Evolutionary conservation across 257 asterid species (phyloP), one percentile per base, ranked within the genome.

Genomic region (Sherardia arvensis): DNA sequence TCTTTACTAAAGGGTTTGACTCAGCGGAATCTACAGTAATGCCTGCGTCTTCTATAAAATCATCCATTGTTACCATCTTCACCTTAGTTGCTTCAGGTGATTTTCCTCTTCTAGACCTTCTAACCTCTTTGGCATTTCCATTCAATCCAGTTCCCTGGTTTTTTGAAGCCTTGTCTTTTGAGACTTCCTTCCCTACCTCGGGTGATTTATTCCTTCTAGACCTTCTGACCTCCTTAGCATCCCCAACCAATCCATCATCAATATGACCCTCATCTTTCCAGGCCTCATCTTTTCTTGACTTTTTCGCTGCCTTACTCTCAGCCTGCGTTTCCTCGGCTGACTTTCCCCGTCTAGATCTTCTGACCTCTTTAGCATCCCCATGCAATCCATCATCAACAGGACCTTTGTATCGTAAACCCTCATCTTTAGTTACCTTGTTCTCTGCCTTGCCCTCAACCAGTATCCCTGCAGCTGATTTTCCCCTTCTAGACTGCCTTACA

Each of bases 81-180:
- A 2, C 62, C 20, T 43, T 17, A 43, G 10, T 6, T 34, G 12
- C 43, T 12, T 34, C 43, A 34, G 21, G 51, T 43, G 51, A 43
- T 43, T 43, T 43, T 43, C 51, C 51, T 43, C 51, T 43, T 43
- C n/a, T 40, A 2, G 48, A 40, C 18, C 48, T 40, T 40, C n/a
- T 12, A 40, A 40, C 48, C 18, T 40, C 48, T n/a, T 40, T 40
- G 14, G n/a, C 48, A 40, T 40, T n/a, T n/a, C 72, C 69, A n/a
- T 45, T 36, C 40, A 28, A 17, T 4, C 32, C 62, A 57, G 15
- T 21, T 1, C 5, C 20, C 18, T 20, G 7, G 33, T 56, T 23
- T 2, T 56, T 26, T 56, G 18, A 56, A 56, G 14, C 25, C 20
- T 57, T 40, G 18, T 15, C 62, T 28, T 57, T 57, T 15, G 9